A percentile compares a stretch with the other conserved stretches of the same genome.
phyloP scores from a whole-genome alignment of 345 rosid genomes.

The Moricandia moricandioides region DNA sequence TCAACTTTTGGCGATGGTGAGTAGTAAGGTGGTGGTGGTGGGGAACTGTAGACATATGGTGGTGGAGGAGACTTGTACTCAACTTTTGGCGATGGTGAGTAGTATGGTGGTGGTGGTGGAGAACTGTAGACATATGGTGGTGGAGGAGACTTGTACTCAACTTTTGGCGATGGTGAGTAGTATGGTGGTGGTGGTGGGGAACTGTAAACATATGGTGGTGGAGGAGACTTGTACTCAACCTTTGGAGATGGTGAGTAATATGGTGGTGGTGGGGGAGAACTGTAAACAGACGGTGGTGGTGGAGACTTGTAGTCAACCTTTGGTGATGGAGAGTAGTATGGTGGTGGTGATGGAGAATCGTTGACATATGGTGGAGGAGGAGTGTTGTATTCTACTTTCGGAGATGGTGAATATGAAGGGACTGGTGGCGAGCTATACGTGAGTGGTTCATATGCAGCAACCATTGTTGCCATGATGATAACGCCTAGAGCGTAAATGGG shows the following conservation, averaged over 20 bases:
- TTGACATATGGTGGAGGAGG: not conserved
- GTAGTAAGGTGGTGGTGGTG: not conserved
- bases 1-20: not conserved
- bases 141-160: not conserved
- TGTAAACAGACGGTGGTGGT: not conserved
- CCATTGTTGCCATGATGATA: slow-evolving; percentile 3
- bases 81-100: not conserved
- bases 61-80: not conserved
- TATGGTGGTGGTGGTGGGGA: not conserved
- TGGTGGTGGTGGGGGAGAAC: not conserved
- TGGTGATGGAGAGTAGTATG: not conserved
- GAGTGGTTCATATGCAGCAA: not conserved
- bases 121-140: not conserved
- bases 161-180: not conserved
- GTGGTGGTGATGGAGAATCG: not conserved
- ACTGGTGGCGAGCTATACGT: not conserved
- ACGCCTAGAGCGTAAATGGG: not conserved
- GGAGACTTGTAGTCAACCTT: not conserved
- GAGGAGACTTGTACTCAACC: not conserved
- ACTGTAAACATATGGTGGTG: not conserved
- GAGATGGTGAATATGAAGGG: not conserved
- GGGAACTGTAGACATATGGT: not conserved
- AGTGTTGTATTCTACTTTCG: not conserved
- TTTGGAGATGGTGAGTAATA: not conserved
- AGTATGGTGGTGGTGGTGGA: not conserved